Evolutionary conservation across 306 rosid species (phyloP).

Genomic region (Canavalia ensiformis): DNA sequence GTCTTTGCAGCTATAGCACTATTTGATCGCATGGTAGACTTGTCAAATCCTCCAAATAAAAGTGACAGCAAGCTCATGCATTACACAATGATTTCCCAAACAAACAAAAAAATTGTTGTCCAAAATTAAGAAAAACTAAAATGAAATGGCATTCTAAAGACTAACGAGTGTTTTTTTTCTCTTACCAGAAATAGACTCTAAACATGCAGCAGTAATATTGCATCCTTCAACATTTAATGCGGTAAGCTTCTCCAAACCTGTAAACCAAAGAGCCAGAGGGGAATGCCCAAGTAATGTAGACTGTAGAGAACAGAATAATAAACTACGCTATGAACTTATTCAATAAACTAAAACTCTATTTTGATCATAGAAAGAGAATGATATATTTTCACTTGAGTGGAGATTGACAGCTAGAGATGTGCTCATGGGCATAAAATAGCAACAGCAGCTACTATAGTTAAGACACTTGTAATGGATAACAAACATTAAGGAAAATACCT

Average conservation of each 20-base stretch:
- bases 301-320: constrained; percentile 32
- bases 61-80: constrained; percentile 28
- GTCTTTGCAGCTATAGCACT: constrained; percentile 14
- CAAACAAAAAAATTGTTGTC: constrained; percentile 22
- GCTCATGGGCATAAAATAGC: constrained; percentile 37
- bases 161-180: not conserved
- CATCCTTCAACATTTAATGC: constrained; percentile 73
- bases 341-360: constrained; percentile 28
- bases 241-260: constrained; percentile 71
- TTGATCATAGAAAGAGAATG: constrained; percentile 13
- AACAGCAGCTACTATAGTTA: constrained; percentile 20
- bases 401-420: constrained; percentile 27
- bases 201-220: constrained; percentile 63
- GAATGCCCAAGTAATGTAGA: constrained; percentile 36
- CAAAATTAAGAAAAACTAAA: not conserved
- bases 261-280: constrained; percentile 45
- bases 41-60: constrained; percentile 39
- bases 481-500: constrained; percentile 57
- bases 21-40: constrained; percentile 6
- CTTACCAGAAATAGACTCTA: constrained; percentile 68
- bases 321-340: constrained; percentile 24
- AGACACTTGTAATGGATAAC: constrained; percentile 3
- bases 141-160: constrained; percentile 10
- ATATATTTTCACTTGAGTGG: not conserved
- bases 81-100: not conserved